Evolutionary conservation across 352 stramenopile genomes (phyloP).

Genomic region (Globisporangium canariense): DNA sequence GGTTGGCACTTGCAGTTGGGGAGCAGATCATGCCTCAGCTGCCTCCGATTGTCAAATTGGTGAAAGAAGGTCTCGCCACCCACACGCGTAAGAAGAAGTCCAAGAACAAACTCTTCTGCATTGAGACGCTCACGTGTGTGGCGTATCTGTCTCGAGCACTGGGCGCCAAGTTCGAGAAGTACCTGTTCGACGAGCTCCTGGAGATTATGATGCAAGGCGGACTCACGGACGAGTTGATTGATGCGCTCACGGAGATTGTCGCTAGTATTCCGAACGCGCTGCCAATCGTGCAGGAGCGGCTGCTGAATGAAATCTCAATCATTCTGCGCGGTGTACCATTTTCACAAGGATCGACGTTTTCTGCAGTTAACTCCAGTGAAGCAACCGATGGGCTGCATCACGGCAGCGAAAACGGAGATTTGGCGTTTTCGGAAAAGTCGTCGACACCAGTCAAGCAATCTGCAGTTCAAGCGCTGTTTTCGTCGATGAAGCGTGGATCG

Average conservation of each 20-base stretch:
- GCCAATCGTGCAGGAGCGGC: constrained; percentile 90
- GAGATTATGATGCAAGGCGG: constrained; percentile 88
- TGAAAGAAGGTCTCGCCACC: constrained; percentile 68
- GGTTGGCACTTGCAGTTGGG: constrained; percentile 89
- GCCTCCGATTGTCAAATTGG: constrained; percentile 71
- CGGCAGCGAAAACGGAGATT: constrained; percentile 6
- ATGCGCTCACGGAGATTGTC: constrained; percentile 90
- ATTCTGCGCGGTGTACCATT: constrained; percentile 88
- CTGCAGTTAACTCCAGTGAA: not conserved
- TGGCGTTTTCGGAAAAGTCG: constrained; percentile 17
- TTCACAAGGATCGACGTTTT: constrained; percentile 24
- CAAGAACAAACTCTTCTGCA: constrained; percentile 77
- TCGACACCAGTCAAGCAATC: constrained; percentile 37
- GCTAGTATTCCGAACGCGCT: constrained; percentile 86
- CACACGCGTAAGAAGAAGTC: constrained; percentile 42
- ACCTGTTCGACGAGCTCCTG: constrained; percentile 66
- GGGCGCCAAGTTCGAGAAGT: constrained; percentile 59
- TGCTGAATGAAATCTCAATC: constrained; percentile 96
- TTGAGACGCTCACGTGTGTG: constrained; percentile 81
- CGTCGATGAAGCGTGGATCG: constrained; percentile 65
- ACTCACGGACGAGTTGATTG: constrained; percentile 93
- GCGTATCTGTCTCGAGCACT: constrained; percentile 70
- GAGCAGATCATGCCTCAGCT: constrained; percentile 85
- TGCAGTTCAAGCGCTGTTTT: constrained; percentile 64
- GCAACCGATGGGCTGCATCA: constrained; percentile 4